Evolutionary conservation across 306 rosid genomes (phyloP), one percentile per base, ranked within the genome.

Genomic region (Canavalia gladiata): DNA sequence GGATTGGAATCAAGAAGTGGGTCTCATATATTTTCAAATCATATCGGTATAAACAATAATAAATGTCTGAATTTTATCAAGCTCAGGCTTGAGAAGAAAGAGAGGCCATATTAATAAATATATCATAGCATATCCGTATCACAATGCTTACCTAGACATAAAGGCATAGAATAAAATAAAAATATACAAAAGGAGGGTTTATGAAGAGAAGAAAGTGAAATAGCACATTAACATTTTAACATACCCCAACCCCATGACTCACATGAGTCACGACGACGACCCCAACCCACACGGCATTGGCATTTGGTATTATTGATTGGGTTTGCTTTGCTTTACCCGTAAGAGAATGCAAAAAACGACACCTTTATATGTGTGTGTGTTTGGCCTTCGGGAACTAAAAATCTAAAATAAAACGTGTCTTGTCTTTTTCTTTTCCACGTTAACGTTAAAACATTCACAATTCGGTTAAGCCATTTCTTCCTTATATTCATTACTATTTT

Each of bases 201-300:
- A 63, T 4, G 30, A 6, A 43, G n/a, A 49, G 13, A 49, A 37
- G 18, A 63, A 72, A 72, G 84, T 62, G 73, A 34, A 47, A 51
- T 6, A n/a, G 39, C 1, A 45, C 67, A 72, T 49, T 39, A 62
- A 72, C 54, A 58, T 58, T 59, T 58, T 57, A 57, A 59, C 52
- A 42, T 18, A 55, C 3, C 52, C 8, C 1, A 45, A 10, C 9
- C 49, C 18, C 58, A 18, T 68, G 60, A 46, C 5, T 79, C 83
- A 56, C 83, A 69, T 57, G 83, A 59, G 54, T 46, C 69, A 58
- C 42, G 43, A 59, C 31, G 77, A 72, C 34, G 69, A 73, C 51
- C 75, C 58, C 65, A 74, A 65, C 69, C 62, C 62, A 81, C 75
- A 81, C 84, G 84, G 80, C 79, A 81, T 74, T 59, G 72, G 35